These are phyloP conservation scores for Lasiodiplodia hormozganensis DNA, from an alignment of 2,329 filamentous ascomycete genomes.

Conservation along the genomic window DNA sequence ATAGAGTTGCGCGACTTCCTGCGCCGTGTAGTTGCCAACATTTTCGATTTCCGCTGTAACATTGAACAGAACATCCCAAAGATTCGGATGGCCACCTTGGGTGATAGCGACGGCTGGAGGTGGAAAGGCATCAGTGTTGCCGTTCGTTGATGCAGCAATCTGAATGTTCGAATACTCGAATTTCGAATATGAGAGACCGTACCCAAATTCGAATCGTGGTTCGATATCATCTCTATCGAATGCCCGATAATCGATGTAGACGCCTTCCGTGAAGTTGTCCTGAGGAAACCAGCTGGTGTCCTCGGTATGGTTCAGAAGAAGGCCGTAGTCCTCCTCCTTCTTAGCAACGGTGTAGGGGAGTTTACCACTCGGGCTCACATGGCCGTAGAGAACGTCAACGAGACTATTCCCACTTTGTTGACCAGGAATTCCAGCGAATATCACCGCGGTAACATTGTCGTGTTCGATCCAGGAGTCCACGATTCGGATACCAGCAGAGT, in stretches of 20 bases:
- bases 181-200: conserved; percentile 69
- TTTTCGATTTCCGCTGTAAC: conserved; percentile 31
- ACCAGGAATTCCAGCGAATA: conserved; percentile 42
- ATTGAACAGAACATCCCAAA: conserved; percentile 26
- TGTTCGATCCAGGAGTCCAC: conserved; percentile 42
- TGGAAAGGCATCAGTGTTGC: conserved; percentile 11
- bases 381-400: conserved; percentile 38
- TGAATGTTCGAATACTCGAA: conserved; percentile 65
- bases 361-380: conserved; percentile 74
- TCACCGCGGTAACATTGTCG: conserved; percentile 41
- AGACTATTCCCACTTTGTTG: conserved; percentile 39
- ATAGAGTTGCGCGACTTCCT: conserved; percentile 33
- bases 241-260: conserved; percentile 55
- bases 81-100: conserved; percentile 26
- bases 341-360: conserved; percentile 88
- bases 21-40: conserved; percentile 26
- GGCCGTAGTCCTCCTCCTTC: conserved; percentile 75
- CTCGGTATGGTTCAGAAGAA: conserved; percentile 37
- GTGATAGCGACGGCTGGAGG: conserved; percentile 8
- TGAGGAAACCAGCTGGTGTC: conserved; percentile 34
- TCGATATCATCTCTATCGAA: conserved; percentile 68
- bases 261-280: conserved; percentile 52
- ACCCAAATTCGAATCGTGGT: conserved; percentile 71
- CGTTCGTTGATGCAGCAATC: conserved; percentile 48
- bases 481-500: conserved; percentile 45